These are phyloP conservation scores for Tillandsia fasciculata DNA, from an alignment of 176 grass and related monocot genomes.

Conservation along the genomic window DNA sequence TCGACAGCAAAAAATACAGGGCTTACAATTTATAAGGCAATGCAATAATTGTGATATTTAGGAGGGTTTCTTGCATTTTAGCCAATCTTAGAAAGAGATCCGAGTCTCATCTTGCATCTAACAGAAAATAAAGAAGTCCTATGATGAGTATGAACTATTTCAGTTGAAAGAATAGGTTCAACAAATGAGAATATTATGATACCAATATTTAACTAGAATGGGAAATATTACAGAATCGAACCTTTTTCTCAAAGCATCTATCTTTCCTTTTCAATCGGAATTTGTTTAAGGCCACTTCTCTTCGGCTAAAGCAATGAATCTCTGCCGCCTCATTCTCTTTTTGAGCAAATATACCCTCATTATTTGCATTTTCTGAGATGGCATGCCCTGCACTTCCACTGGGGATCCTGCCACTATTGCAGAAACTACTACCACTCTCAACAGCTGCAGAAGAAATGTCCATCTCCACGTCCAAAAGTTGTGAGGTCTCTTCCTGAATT, in stretches of 20 bases:
- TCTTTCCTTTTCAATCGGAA: slow-evolving; percentile 96
- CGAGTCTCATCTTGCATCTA: no score
- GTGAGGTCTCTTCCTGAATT: slow-evolving; percentile 25
- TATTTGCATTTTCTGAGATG: slow-evolving; percentile 20
- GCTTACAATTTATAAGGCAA: no score
- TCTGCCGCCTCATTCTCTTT: slow-evolving; percentile 9
- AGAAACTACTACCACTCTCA: slow-evolving; percentile 37
- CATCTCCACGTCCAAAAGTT: slow-evolving; percentile 22
- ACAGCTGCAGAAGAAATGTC: slow-evolving; percentile 32
- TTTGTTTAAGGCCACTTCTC: slow-evolving; percentile 84
- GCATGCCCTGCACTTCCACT: slow-evolving; percentile 17
- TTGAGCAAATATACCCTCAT: slow-evolving; percentile 1
- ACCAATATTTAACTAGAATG: neutral
- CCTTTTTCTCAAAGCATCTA: slow-evolving; percentile 98
- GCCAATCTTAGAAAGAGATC: no score
- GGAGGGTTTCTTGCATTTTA: no score
- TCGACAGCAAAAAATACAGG: no score
- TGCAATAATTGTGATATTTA: no score
- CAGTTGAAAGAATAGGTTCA: no score
- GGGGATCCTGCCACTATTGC: slow-evolving; percentile 27
- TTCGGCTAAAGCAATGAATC: slow-evolving; percentile 36
- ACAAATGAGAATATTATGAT: neutral
- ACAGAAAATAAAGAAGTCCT: no score
- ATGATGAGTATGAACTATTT: no score
- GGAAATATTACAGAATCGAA: slow-evolving; percentile 4